Evolutionary conservation across 2,329 filamentous ascomycete genomes (phyloP).

Genomic region (Pleomassaria siparia): DNA sequence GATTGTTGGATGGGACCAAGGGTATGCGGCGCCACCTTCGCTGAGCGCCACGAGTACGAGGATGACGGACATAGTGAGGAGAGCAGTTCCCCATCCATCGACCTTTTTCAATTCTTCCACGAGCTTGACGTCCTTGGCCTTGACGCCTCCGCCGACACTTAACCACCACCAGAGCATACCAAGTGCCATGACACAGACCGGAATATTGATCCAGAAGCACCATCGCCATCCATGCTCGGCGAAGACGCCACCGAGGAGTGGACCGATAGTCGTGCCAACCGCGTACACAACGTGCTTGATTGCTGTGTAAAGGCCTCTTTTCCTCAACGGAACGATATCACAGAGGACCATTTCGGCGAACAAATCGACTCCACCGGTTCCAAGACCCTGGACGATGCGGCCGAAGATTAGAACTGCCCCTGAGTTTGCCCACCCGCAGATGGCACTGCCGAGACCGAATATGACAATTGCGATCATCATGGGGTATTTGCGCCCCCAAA

Average conservation of each 20-base stretch:
- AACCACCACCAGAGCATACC: slow-evolving; percentile 1
- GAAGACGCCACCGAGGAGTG: slow-evolving; percentile 35
- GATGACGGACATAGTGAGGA: slow-evolving; percentile 46
- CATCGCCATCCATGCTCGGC: slow-evolving; percentile 47
- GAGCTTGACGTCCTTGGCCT: too few relatives aligned
- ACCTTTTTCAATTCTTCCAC: slow-evolving; percentile 29
- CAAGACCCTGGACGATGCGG: slow-evolving; percentile 58
- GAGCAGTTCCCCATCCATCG: slow-evolving; percentile 49
- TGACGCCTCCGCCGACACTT: slow-evolving; percentile 4
- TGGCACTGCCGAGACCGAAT: slow-evolving; percentile 56
- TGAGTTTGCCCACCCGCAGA: slow-evolving; percentile 52
- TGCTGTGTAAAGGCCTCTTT: slow-evolving; percentile 47
- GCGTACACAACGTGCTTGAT: slow-evolving; percentile 31
- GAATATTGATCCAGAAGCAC: slow-evolving; percentile 48
- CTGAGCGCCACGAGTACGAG: slow-evolving; percentile 49
- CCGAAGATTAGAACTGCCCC: slow-evolving; percentile 55
- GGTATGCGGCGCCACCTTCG: slow-evolving; percentile 46
- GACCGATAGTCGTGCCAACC: slow-evolving; percentile 30
- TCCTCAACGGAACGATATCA: slow-evolving; percentile 52
- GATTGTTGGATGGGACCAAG: slow-evolving; percentile 47
- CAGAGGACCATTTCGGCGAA: slow-evolving; percentile 53
- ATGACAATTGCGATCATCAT: slow-evolving; percentile 44
- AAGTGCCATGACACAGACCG: too few relatives aligned
- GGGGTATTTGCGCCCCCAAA: slow-evolving; percentile 54
- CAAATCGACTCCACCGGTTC: slow-evolving; percentile 49